Evolutionary conservation across 2,329 filamentous ascomycete species (phyloP).

Genomic region (Ascochyta koolunga): DNA sequence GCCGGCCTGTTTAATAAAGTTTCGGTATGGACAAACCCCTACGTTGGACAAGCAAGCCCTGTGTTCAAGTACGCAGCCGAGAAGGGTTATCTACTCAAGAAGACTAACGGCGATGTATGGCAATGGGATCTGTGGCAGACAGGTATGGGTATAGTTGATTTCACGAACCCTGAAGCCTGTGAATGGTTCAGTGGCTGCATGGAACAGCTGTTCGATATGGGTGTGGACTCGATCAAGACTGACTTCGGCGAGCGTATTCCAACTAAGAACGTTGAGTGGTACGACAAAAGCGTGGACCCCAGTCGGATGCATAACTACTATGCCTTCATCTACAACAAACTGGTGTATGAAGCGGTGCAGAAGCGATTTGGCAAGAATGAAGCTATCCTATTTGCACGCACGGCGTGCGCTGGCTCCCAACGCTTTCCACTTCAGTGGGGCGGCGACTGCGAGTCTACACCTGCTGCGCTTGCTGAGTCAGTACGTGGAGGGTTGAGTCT

Average conservation of each 20-base stretch:
- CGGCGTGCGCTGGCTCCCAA: constrained; percentile 71
- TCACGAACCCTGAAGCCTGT: constrained; percentile 73
- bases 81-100: constrained; percentile 72
- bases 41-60: constrained; percentile 72
- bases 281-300: constrained; percentile 65
- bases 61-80: constrained; percentile 69
- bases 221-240: constrained; percentile 75
- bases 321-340: constrained; percentile 73
- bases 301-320: constrained; percentile 79
- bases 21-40: constrained; percentile 79
- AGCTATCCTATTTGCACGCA: constrained; percentile 71
- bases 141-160: constrained; percentile 76
- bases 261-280: constrained; percentile 67
- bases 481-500: constrained; percentile 69
- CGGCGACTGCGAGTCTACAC: constrained; percentile 76
- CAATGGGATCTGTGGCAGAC: constrained; percentile 81
- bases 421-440: constrained; percentile 71
- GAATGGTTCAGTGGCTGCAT: constrained; percentile 70
- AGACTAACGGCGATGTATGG: constrained; percentile 71
- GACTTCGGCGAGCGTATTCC: constrained; percentile 78
- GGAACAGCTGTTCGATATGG: constrained; percentile 68
- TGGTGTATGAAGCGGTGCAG: constrained; percentile 70
- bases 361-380: constrained; percentile 57
- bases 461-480: constrained; percentile 75
- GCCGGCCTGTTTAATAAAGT: constrained; percentile 65